A percentile compares a stretch with the other conserved stretches of the same genome.
Evolutionary conservation across 2,329 filamentous ascomycete species (phyloP).

Genomic region (Phialocephala sp.): DNA sequence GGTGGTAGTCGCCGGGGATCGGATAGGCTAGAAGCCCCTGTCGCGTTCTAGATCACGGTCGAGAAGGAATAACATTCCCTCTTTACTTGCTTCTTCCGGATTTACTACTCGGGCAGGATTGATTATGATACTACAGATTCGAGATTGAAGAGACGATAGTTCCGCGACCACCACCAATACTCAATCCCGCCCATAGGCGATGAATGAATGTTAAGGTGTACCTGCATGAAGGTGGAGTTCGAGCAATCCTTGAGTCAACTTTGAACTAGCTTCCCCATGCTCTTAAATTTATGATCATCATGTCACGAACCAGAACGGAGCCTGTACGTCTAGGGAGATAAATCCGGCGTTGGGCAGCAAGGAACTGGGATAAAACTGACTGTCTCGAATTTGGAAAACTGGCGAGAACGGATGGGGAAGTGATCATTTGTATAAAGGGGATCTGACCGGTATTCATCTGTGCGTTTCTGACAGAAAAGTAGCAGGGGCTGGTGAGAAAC

Average conservation of each 20-base stretch:
- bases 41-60: background rate
- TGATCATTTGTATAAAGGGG: background rate
- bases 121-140: background rate
- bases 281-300: conserved; percentile 2
- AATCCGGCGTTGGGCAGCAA: background rate
- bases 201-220: background rate
- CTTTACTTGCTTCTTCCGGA: background rate
- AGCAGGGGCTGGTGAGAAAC: conserved; percentile 7
- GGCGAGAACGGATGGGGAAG: conserved; percentile 18
- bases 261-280: background rate
- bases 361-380: conserved; percentile 1
- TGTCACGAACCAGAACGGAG: conserved; percentile 2
- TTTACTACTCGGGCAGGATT: background rate
- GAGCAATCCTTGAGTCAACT: background rate
- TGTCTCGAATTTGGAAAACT: conserved; percentile 17
- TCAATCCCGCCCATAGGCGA: background rate
- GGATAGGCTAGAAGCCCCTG: background rate
- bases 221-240: conserved; percentile 4
- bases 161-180: no score
- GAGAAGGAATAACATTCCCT: background rate
- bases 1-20: background rate
- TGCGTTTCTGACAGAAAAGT: conserved; percentile 11
- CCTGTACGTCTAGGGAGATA: conserved; percentile 5
- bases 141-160: no score
- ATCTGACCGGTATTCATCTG: conserved; percentile 13